Evolutionary conservation across 2,329 filamentous ascomycete species (phyloP), one percentile per base, ranked within the genome.

Genomic region (Aspergillus sp.): DNA sequence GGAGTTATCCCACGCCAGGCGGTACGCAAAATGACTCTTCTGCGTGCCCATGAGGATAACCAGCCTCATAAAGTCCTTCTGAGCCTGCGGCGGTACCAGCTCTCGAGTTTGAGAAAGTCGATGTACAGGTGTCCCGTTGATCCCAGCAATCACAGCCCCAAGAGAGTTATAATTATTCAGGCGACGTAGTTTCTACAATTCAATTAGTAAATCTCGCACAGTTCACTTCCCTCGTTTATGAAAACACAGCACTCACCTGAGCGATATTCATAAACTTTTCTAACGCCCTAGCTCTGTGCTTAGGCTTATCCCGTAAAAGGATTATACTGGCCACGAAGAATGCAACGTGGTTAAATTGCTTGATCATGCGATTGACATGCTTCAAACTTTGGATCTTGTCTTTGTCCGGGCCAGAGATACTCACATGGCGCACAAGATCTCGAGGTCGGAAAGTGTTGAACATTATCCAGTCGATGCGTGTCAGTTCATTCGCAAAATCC

Each of bases 111-210:
- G 89, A 0, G 83, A 79, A 2, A 99, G 83, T 17, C 95, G 89
- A 69, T 95, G 89, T 26, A 99, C 88, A 0, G 92, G 87, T 2
- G 90, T 90, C 58, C 90, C 89, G 70, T 96, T 96, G 68, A 99
- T 89, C 8, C 93, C 95, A 6, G 95, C 93, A 57, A 99, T 84
- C 36, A 99, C 86, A 7, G 95, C 93, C n/a, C 93, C 93, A 1
- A 99, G 81, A 0, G 92, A 90, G 71, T 98, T 98, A 80, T 98
- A 99, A 74, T 99, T 98, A 79, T 98, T 97, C 60, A 96, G 78
- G 69, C 93, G 88, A 39, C 95, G 89, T 49, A 99, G 80, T 76
- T 92, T 93, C 68, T 88, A 43, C 34, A 34, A 17, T 53, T 13
- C 5, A 47, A 12, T 39, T n/a, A 45, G 22, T n/a, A 42, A 30